Evolutionary conservation across 768 basidiomycete genomes (phyloP), one percentile per base, ranked within the genome.

Genomic region (Megacollybia marginata): DNA sequence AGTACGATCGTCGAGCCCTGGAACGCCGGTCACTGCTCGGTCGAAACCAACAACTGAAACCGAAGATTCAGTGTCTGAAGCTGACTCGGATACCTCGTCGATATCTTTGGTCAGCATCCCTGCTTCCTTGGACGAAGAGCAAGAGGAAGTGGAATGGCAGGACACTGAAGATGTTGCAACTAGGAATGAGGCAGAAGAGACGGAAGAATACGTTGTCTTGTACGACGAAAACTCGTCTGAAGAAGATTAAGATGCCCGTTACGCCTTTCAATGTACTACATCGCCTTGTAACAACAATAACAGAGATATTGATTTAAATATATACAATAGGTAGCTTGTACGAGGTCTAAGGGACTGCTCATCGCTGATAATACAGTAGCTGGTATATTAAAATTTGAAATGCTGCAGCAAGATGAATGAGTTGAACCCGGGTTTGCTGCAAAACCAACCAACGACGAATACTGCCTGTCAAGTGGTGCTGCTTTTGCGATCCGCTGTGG

Each of bases 151-250:
- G n/a, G 61, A 78, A 10, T 85, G 79, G 75, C 76, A 78, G 50
- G 84, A 82, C 50, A 79, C 75, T 46, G 73, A 73, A 20, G 67
- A 71, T 7, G 48, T 53, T 9, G 54, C 57, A 35, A 58, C 48
- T 42, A 53, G 28, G 54, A 55, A 47, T 55, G 59, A 31, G 15
- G 54, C 59, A 19, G 60, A 57, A 33, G 65, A 71, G 34, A 61
- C 61, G 6, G 63, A 75, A 54, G 85, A 88, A 53, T 89, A 85
- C 58, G 84, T 88, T 12, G 70, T 89, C 49, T 62, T 88, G 51
- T 88, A 85, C 54, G 87, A 87, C 58, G 81, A 80, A 52, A 71
- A 69, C 46, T 76, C 75, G 7, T 78, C 78, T 0, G 79, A 80
- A 33, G 79, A 76, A 36, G 76, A 78, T 32, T 65, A 47, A 61